Base-by-base conservation (phyloP, 1,284 basidiomycete species). In the Dichomitus squalens region DNA sequence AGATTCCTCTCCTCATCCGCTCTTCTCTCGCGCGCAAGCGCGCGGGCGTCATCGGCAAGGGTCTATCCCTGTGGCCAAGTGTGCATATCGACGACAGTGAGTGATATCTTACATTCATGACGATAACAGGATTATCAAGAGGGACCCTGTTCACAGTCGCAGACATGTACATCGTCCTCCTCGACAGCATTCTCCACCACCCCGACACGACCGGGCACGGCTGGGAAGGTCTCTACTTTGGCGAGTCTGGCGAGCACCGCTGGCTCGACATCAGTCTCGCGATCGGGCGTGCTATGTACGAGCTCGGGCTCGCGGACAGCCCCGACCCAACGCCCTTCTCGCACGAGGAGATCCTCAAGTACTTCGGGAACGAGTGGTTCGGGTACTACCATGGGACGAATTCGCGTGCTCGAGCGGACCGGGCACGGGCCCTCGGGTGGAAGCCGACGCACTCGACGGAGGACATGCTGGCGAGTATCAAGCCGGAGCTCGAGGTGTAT, bases 151-250 rank as follows among this genome's bases (percentile, higher is more conserved):
- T 4, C n/a, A 14, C 43, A 66, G 65, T 55, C 12, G 57, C 57
- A 7, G 59, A 64, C n/a, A 53, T 67, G 27, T 67, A 61, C 53
- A 58, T 53, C 25, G 34, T 55, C 25, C 48, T 65, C 25, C 52
- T 60, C 53, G 53, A 64, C 36, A 46, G 29, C 9, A 55, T 60
- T 23, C 14, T 53, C 33, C 31, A 40, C 12, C 47, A 55, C 39
- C 50, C 63, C 31, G 36, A 18, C n/a, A 46, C 35, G 18, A 53
- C 61, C 49, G 55, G 59, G 16, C 76, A 79, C 46, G 79, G 79
- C 7, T 67, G 68, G 12, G 67, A 75, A 7, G 79, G 79, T 2
- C 79, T 71, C 58, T 79, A 79, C 61, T 78, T 79, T 59, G 76
- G 63, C 11, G 78, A 77, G 59, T 76, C 75, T 44, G 75, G 76